Percentiles rank a stretch among this genome's conserved stretches.
phyloP scores from a whole-genome alignment of 2,329 filamentous ascomycete genomes.

The Fusarium fujikuroi region DNA sequence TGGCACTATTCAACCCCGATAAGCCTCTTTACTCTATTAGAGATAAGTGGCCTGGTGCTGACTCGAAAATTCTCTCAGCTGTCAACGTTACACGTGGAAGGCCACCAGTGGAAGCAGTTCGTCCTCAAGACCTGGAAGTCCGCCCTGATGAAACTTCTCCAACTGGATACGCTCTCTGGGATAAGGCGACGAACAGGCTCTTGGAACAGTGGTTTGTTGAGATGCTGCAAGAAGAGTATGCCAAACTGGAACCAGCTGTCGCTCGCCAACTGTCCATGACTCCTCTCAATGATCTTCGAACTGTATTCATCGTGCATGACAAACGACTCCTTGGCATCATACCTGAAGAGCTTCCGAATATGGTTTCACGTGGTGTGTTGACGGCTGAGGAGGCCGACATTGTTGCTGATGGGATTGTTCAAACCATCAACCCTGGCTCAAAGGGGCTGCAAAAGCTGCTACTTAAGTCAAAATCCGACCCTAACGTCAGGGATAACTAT shows the following conservation, averaged over 20 bases:
- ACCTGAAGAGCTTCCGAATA: constrained; percentile 18
- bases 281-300: constrained; percentile 24
- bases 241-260: constrained; percentile 2
- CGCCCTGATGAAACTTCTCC: constrained; percentile 3
- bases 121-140: constrained; percentile 7
- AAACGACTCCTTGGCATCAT: constrained; percentile 24
- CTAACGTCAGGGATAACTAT: background rate
- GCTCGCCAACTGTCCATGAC: constrained; percentile 11
- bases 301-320: constrained; percentile 29
- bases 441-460: background rate
- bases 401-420: constrained; percentile 5
- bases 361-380: constrained; percentile 13
- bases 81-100: background rate
- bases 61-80: constrained; percentile 3
- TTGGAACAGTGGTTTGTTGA: constrained; percentile 24
- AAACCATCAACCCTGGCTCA: constrained; percentile 16
- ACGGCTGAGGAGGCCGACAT: constrained; percentile 11
- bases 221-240: constrained; percentile 27
- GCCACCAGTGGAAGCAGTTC: background rate
- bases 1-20: constrained; percentile 1
- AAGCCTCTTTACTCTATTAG: constrained; percentile 18
- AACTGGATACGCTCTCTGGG: constrained; percentile 2
- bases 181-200: background rate
- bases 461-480: background rate
- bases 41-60: constrained; percentile 19